Evolutionary conservation across 192 early-diverging fungal genomes (phyloP).

Genomic region (Coemansia sp.): DNA sequence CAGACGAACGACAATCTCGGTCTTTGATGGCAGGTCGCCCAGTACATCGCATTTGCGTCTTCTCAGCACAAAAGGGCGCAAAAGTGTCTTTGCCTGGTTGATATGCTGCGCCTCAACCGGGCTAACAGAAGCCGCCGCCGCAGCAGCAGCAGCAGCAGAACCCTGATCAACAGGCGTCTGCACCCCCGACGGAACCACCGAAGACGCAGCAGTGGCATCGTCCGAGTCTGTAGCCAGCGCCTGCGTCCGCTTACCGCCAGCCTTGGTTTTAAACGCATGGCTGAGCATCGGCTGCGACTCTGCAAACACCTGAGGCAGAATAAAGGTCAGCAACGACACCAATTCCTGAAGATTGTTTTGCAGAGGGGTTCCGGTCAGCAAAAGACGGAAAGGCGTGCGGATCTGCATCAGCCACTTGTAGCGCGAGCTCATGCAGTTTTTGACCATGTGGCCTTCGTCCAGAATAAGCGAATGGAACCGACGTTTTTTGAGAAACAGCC

Average conservation of each 20-base stretch:
- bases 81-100: slow-evolving; percentile 74
- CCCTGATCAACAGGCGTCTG: slow-evolving; percentile 36
- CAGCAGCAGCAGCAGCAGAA: slow-evolving; percentile 14
- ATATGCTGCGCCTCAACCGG: slow-evolving; percentile 63
- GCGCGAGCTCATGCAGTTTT: slow-evolving; percentile 79
- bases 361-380: slow-evolving; percentile 83
- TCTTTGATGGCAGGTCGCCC: slow-evolving; percentile 66
- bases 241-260: slow-evolving; percentile 9
- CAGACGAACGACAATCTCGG: slow-evolving; percentile 57
- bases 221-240: slow-evolving; percentile 30
- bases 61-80: slow-evolving; percentile 88
- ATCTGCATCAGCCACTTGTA: slow-evolving; percentile 77
- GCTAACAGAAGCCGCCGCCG: slow-evolving; percentile 12
- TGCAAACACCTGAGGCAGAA: slow-evolving; percentile 78
- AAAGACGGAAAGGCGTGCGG: slow-evolving; percentile 60
- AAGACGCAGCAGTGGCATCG: slow-evolving; percentile 27
- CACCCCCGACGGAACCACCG: slow-evolving; percentile 30
- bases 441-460: slow-evolving; percentile 92
- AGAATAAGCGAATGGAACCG: slow-evolving; percentile 72
- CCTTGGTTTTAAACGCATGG: slow-evolving; percentile 50
- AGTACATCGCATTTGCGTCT: slow-evolving; percentile 76
- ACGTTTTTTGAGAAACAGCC: slow-evolving; percentile 69
- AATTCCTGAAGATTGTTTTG: slow-evolving; percentile 93
- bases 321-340: slow-evolving; percentile 79
- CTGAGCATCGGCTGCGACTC: slow-evolving; percentile 52